Base-by-base conservation (phyloP, 2,329 filamentous ascomycete genomes). In the Pezicula carpinea region DNA sequence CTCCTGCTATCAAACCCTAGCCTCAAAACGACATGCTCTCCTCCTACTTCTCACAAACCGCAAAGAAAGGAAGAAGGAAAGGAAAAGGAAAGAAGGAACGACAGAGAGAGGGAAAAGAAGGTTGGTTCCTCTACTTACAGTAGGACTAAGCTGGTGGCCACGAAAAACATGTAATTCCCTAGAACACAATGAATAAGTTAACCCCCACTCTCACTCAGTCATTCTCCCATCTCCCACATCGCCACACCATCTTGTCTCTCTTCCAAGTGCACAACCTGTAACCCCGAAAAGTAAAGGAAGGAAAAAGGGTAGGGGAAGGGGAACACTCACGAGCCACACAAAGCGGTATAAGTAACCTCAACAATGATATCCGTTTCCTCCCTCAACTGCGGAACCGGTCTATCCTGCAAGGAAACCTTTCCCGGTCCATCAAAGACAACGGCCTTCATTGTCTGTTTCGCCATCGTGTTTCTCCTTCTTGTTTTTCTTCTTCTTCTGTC, bases 81-180 rank as follows among this genome's bases (percentile, higher is more conserved):
- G 26, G 13, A 29, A 29, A 8, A 29, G 26, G n/a, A n/a, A n/a
- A n/a, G n/a, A n/a, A n/a, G n/a, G n/a, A n/a, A n/a, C n/a, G n/a
- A n/a, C n/a, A n/a, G n/a, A n/a, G n/a, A n/a, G n/a, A n/a, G n/a
- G n/a, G n/a, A n/a, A n/a, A n/a, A n/a, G n/a, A n/a, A n/a, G n/a
- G n/a, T n/a, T n/a, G n/a, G n/a, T n/a, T n/a, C n/a, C 26, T 29
- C 6, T 29, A 40, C 38, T 26, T 23, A 40, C 38, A 0, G 83
- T 78, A 0, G 66, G 73, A 4, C 82, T 84, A 19, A 80, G 75
- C 62, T 95, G 82, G 59, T 88, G 83, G 35, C 90, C 90, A 38
- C 90, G 85, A 69, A 83, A 95, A 44, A 87, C 82, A 66, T 95
- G 90, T 31, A 95, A 73, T 62, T 95, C 89, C 61, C 86, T 90